phyloP scores from a whole-genome alignment of 2,329 filamentous ascomycete species.

The Penicillium sp. region DNA sequence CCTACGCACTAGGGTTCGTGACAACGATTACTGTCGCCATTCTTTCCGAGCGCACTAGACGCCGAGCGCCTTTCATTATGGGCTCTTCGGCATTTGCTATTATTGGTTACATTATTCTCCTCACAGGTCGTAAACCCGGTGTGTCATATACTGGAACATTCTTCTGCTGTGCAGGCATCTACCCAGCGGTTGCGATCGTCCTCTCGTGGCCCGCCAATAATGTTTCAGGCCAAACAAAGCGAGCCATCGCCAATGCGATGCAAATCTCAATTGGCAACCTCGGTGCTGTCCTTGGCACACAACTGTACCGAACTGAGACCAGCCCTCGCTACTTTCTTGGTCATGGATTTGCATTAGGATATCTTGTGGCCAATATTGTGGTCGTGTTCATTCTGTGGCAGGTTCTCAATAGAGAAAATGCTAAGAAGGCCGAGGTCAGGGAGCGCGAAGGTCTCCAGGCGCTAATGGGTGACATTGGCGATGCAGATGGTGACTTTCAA shows the following conservation, averaged over 20 bases:
- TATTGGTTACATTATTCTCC: slow-evolving; percentile 67
- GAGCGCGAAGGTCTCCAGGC: slow-evolving; percentile 41
- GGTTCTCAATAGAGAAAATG: slow-evolving; percentile 64
- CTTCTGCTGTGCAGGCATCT: slow-evolving; percentile 70
- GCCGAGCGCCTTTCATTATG: slow-evolving; percentile 68
- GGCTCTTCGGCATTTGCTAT: slow-evolving; percentile 61
- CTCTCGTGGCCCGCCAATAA: slow-evolving; percentile 75
- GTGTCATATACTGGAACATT: slow-evolving; percentile 66
- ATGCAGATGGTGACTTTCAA: slow-evolving; percentile 57
- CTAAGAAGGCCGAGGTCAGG: slow-evolving; percentile 53
- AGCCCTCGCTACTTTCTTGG: slow-evolving; percentile 69
- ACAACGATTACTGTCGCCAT: slow-evolving; percentile 64
- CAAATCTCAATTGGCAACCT: slow-evolving; percentile 74
- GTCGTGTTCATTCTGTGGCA: slow-evolving; percentile 60
- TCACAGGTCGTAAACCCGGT: slow-evolving; percentile 59
- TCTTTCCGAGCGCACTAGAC: slow-evolving; percentile 62
- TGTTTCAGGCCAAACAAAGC: slow-evolving; percentile 72
- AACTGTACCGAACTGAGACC: slow-evolving; percentile 67
- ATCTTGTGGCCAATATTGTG: slow-evolving; percentile 63
- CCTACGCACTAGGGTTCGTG: slow-evolving; percentile 66
- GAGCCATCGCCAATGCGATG: slow-evolving; percentile 70
- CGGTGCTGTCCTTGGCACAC: slow-evolving; percentile 71
- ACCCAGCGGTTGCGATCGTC: slow-evolving; percentile 66
- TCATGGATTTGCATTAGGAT: slow-evolving; percentile 69
- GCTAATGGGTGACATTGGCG: slow-evolving; percentile 52